phyloP scores from a whole-genome alignment of 164 flowering plant species.

The Dillenia suffruticosa region DNA sequence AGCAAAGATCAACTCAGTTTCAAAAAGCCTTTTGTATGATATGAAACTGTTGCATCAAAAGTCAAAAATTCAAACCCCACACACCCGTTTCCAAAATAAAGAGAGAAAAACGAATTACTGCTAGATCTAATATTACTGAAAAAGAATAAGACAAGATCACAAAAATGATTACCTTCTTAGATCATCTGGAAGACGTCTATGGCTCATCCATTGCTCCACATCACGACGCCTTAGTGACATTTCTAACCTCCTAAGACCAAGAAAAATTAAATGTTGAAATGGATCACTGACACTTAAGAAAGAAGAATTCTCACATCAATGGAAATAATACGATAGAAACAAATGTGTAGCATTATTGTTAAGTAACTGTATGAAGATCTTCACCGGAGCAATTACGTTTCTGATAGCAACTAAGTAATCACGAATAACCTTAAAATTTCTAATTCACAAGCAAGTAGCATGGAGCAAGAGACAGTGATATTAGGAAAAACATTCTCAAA shows the following conservation, averaged over 20 bases:
- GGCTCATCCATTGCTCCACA: conserved; percentile 77
- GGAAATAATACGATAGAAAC: neutral
- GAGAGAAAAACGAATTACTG: neutral
- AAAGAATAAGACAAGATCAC: neutral
- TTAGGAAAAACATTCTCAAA: too few relatives aligned
- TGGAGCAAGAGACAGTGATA: too few relatives aligned
- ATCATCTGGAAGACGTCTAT: conserved; percentile 54
- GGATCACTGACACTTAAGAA: neutral
- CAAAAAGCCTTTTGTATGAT: too few relatives aligned
- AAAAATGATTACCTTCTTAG: conserved; percentile 36
- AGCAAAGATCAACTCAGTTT: too few relatives aligned
- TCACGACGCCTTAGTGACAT: conserved; percentile 63
- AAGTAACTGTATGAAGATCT: neutral
- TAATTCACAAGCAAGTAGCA: too few relatives aligned
- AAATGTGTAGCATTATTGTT: neutral
- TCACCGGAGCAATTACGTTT: neutral
- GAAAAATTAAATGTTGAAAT: neutral
- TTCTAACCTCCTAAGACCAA: conserved; percentile 47
- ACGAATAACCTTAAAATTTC: too few relatives aligned
- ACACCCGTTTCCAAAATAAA: neutral
- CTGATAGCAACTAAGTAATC: neutral
- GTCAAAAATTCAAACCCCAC: neutral
- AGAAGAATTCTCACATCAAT: neutral
- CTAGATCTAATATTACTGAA: neutral
- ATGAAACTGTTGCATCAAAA: too few relatives aligned